phyloP scores from a whole-genome alignment of 2,329 filamentous ascomycete species.

The Sarocladium brachiariae region DNA sequence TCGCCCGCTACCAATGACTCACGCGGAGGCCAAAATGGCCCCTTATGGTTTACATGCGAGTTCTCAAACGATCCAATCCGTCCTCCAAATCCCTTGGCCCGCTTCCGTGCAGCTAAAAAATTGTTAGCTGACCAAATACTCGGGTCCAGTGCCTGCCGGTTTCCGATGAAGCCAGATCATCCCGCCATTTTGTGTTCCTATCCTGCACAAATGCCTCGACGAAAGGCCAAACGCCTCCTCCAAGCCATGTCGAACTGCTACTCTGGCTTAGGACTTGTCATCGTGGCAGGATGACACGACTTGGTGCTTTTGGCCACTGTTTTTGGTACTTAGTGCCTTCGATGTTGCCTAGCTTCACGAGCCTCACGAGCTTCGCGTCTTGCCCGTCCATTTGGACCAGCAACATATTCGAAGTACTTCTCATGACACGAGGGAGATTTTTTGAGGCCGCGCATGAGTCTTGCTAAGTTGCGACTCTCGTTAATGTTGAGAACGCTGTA shows the following conservation, averaged over 20 bases:
- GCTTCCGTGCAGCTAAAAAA: background rate
- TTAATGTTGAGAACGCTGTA: background rate
- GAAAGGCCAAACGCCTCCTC: too few species aligned
- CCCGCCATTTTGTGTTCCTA: background rate
- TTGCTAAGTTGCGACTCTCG: background rate
- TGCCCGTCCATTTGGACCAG: background rate
- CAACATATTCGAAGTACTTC: background rate
- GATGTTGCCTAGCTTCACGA: background rate
- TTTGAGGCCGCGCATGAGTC: background rate
- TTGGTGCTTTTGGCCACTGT: too few species aligned
- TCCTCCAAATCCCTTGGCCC: background rate
- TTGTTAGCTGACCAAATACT: background rate
- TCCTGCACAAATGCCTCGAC: background rate
- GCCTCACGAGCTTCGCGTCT: background rate
- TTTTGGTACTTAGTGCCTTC: background rate
- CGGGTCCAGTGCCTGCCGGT: background rate
- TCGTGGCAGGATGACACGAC: too few species aligned
- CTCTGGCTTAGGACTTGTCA: too few species aligned
- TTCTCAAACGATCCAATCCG: background rate
- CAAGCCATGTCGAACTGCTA: too few species aligned
- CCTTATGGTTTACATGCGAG: background rate
- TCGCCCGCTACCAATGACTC: background rate
- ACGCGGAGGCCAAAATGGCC: background rate
- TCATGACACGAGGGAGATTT: background rate
- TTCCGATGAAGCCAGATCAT: background rate